phyloP scores from a whole-genome alignment of 371 early-diverging fungal genomes.

The Lichtheimia ornata region DNA sequence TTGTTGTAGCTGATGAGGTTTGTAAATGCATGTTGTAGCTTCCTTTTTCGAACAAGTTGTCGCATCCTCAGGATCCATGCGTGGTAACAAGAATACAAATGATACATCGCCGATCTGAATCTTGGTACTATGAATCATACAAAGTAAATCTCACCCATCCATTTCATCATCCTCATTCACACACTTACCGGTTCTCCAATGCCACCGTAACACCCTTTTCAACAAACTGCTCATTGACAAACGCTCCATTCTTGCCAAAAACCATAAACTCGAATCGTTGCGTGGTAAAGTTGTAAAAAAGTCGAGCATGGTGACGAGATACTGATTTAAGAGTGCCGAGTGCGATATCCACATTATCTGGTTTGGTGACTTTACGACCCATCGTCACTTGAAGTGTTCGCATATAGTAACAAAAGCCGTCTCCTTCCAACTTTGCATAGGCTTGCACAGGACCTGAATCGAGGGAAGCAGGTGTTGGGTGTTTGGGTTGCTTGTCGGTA shows the following conservation, averaged over 20 bases:
- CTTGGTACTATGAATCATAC: slow-evolving; percentile 51
- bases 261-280: slow-evolving; percentile 81
- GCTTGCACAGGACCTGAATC: slow-evolving; percentile 72
- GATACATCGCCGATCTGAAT: slow-evolving; percentile 81
- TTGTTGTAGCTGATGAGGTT: slow-evolving; percentile 39
- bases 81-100: slow-evolving; percentile 74
- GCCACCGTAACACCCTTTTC: slow-evolving; percentile 72
- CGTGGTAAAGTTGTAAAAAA: slow-evolving; percentile 82
- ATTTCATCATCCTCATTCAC: background rate
- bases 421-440: slow-evolving; percentile 87
- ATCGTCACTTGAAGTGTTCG: slow-evolving; percentile 74
- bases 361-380: slow-evolving; percentile 67
- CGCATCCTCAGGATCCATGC: slow-evolving; percentile 43
- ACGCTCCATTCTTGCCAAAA: slow-evolving; percentile 88
- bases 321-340: slow-evolving; percentile 83
- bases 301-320: slow-evolving; percentile 78
- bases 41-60: slow-evolving; percentile 16
- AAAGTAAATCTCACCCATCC: background rate
- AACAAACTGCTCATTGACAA: slow-evolving; percentile 76
- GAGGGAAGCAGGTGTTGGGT: slow-evolving; percentile 15
- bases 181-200: slow-evolving; percentile 64
- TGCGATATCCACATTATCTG: slow-evolving; percentile 70
- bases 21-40: slow-evolving; percentile 27
- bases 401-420: slow-evolving; percentile 80
- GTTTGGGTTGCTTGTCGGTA: slow-evolving; percentile 5